Evolutionary conservation across 1,284 basidiomycete genomes (phyloP).

Genomic region (Moesziomyces globuligerus): DNA sequence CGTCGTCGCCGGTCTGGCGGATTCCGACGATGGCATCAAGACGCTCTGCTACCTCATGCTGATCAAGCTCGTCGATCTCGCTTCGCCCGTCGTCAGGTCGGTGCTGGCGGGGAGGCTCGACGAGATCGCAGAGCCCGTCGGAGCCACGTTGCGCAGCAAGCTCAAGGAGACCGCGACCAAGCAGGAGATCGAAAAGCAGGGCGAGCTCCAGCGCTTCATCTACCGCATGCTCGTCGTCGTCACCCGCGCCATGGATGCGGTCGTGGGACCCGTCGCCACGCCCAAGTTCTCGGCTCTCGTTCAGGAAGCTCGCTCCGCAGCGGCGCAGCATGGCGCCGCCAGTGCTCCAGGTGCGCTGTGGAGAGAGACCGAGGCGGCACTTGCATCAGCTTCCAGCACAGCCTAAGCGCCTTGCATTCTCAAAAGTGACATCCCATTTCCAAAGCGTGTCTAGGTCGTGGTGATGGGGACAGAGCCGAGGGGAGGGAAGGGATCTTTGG

Average conservation of each 20-base stretch:
- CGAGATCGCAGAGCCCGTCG: constrained; percentile 82
- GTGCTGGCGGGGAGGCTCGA: constrained; percentile 89
- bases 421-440: constrained; percentile 88
- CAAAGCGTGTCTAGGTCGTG: constrained; percentile 17
- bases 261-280: constrained; percentile 11
- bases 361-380: constrained; percentile 32
- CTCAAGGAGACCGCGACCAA: constrained; percentile 89
- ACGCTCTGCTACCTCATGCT: constrained; percentile 95
- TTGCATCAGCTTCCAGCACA: constrained; percentile 61
- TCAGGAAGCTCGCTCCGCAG: constrained; percentile 23
- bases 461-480: constrained; percentile 14
- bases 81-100: constrained; percentile 67
- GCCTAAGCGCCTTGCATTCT: constrained; percentile 84
- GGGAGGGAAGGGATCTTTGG: constrained; percentile 81
- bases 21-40: constrained; percentile 92
- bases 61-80: constrained; percentile 83
- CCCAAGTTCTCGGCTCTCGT: constrained; percentile 27
- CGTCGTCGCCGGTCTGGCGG: constrained; percentile 83
- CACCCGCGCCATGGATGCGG: constrained; percentile 16
- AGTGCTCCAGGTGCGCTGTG: constrained; percentile 24
- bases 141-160: constrained; percentile 76
- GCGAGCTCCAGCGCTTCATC: constrained; percentile 87
- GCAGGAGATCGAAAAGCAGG: constrained; percentile 93
- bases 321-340: neutral
- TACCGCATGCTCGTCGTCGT: constrained; percentile 86